These are phyloP conservation scores for Chrysanthemum lavandulifolium DNA, from an alignment of 129 eudicot genomes.

Conservation along the genomic window DNA sequence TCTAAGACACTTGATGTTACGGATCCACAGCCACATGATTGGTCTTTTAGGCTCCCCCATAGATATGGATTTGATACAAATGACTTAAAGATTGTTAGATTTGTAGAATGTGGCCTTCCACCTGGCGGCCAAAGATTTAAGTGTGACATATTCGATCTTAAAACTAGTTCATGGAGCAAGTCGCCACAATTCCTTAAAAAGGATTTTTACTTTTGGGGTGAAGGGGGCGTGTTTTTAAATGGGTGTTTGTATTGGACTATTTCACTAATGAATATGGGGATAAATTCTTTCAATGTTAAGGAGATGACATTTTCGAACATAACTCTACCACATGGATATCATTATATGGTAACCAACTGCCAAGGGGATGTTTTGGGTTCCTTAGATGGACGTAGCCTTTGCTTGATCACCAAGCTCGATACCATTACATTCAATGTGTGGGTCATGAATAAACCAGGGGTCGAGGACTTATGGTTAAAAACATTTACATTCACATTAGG, in stretches of 20 bases:
- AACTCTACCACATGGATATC: not conserved
- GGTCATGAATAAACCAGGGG: not conserved
- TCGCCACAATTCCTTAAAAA: not conserved
- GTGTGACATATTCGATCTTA: too few species aligned
- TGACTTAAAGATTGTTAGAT: constrained; percentile 8
- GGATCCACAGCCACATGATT: not conserved
- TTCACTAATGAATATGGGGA: not conserved
- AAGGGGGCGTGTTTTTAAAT: constrained; percentile 11
- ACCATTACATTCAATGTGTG: not conserved
- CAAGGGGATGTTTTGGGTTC: not conserved
- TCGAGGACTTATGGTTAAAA: constrained; percentile 5
- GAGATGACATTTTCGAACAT: constrained; percentile 4
- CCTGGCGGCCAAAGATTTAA: too few species aligned
- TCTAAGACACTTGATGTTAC: not conserved
- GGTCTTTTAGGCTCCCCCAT: not conserved
- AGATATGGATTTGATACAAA: not conserved
- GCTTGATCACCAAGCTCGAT: not conserved
- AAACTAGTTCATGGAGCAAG: too few species aligned
- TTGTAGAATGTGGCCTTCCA: not conserved
- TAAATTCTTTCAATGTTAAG: constrained; percentile 1
- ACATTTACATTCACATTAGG: not conserved
- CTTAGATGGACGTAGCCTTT: constrained; percentile 6
- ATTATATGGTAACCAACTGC: not conserved
- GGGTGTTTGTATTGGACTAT: constrained; percentile 7
- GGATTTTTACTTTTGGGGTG: not conserved